A percentile compares a stretch with the other conserved stretches of the same genome.
phyloP scores from a whole-genome alignment of 257 asterid genomes.

The Cruciata laevipes region DNA sequence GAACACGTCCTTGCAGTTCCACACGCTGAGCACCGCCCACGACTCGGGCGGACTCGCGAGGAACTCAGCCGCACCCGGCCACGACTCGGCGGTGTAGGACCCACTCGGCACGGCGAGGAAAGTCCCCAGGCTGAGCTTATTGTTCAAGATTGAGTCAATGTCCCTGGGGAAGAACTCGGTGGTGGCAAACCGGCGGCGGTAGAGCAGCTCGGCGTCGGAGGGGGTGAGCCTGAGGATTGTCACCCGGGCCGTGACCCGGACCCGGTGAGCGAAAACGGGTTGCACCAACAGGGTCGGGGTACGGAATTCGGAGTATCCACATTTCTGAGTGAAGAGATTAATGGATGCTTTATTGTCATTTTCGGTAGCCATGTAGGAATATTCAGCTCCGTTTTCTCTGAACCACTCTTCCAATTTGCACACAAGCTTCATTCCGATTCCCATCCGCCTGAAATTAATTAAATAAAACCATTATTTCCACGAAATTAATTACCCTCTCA shows the following conservation, averaged over 20 bases:
- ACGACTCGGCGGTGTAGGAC: conserved; percentile 25
- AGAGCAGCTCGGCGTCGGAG: conserved; percentile 54
- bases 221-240: conserved; percentile 40
- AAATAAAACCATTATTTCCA: no score
- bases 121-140: conserved; percentile 60
- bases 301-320: conserved; percentile 73
- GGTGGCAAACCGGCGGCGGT: conserved; percentile 58
- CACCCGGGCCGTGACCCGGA: conserved; percentile 24
- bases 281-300: conserved; percentile 72
- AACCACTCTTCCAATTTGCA: conserved; percentile 65
- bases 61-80: conserved; percentile 50
- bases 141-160: conserved; percentile 55
- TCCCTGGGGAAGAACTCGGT: conserved; percentile 85
- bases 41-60: conserved; percentile 56
- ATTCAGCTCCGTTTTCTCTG: conserved; percentile 62
- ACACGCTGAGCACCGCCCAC: conserved; percentile 79
- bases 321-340: conserved; percentile 59
- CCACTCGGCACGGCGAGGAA: conserved; percentile 56
- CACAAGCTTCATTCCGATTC: conserved; percentile 70
- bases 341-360: conserved; percentile 81
- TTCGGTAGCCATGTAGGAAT: conserved; percentile 83
- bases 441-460: conserved; percentile 49
- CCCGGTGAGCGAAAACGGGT: conserved; percentile 72
- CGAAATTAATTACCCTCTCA: neutral
- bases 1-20: conserved; percentile 79